Base-by-base conservation (phyloP, 192 early-diverging fungal genomes). In the Funneliformis mosseae region DNA sequence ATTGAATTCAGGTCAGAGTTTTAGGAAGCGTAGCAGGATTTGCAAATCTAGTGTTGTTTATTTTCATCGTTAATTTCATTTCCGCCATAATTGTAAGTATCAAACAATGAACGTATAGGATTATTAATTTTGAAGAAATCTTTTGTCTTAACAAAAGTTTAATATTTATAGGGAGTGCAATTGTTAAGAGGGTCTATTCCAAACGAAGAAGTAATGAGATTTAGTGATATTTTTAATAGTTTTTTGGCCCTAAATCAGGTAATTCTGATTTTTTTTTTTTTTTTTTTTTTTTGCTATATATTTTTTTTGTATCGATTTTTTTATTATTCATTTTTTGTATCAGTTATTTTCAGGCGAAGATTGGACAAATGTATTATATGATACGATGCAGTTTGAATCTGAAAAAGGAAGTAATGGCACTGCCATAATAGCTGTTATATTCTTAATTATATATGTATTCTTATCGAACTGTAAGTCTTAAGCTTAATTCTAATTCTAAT, bases 331-430 rank as follows among this genome's bases (percentile, higher is more conserved):
- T 38, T 63, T 80, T 63, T 43, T 50, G 21, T 72, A 67, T 25
- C 71, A 90, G 88, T 69, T 91, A 3, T 91, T 91, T 71, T 91
- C 90, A 27, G 89, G 89, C 62, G 89, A 89, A 72, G 84, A 91
- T 71, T 91, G 90, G 90, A 89, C 89, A 0, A 85, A 83, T 33
- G 85, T 91, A 50, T 77, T 91, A 10, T 91, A 90, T 70, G 82
- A 79, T 67, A 84, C 81, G 21, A 89, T 90, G 83, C 33, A 80
- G 18, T 82, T 78, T 14, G 87, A 85, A 8, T 70, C 68, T n/a
- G n/a, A 43, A 21, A 50, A 76, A 46, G 61, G 72, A 0, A 81
- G 68, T 18, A 28, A 74, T 18, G 68, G 8, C 6, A 85, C 88
- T 64, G 82, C 83, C 38, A 78, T 83, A 11, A 79, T 89, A 25